Base-by-base conservation (phyloP, 257 asterid species). In the Solanum piurae region DNA sequence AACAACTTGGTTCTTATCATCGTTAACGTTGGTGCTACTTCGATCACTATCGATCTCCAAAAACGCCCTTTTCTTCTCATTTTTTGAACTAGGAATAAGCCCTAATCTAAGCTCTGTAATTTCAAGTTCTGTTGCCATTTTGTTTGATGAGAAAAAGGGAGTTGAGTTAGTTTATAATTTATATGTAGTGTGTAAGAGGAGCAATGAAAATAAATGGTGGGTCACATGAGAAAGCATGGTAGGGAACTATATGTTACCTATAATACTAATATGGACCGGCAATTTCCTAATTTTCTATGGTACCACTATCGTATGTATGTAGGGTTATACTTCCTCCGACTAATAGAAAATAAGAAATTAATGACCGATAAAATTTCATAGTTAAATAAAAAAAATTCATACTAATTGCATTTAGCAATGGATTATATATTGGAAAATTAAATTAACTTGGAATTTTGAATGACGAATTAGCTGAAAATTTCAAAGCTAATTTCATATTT, bases 101-200 rank as follows among this genome's bases (percentile, higher is more conserved):
- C 98, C 99, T 76, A 96, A 79, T 52, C 96, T 87, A 10, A 96
- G 95, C 96, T 96, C 99, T 6, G 99, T 96, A 37, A 90, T 90
- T 33, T 95, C 99, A 2, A 94, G 92, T 18, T 91, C 94, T 20
- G 86, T 82, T 31, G 82, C 38, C 92, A 90, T 73, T 52, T 55
- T 23, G 79, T 27, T 38, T 66, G 88, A n/a, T 82, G 69, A 86
- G 76, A 27, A 46, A 18, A 37, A 20, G 13, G 25, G 20, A 29
- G 31, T 29, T 29, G 12, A 8, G 60, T 80, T 83, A 12, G 34
- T 23, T 71, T 60, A 14, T 72, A 33, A 87, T 91, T 37, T 93
- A 90, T 91, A 91, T 93, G 90, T 90, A 90, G 60, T 49, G 52
- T 44, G 40, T 36, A 38, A 62, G 88, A 83, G 82, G 89, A 87